Percentiles rank a stretch among this genome's conserved stretches.
Evolutionary conservation across 495 filamentous ascomycete species (phyloP).

Genomic region (Neurospora intermedia): DNA sequence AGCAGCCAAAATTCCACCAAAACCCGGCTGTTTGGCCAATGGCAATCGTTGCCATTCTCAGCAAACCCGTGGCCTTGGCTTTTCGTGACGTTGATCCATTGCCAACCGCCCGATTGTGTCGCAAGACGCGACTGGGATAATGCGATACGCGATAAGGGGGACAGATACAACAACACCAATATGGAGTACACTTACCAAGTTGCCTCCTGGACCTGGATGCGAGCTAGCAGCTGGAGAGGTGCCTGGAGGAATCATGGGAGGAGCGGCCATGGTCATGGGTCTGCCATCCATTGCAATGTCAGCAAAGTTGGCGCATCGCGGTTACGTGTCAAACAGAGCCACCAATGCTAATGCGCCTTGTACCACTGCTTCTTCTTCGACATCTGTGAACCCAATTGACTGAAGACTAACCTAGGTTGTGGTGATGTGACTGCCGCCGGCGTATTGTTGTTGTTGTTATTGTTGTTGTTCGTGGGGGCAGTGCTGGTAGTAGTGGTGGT

Average conservation of each 20-base stretch:
- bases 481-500: no score
- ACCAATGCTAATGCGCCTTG: neutral
- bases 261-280: slow-evolving; percentile 18
- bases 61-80: neutral
- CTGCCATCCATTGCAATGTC: slow-evolving; percentile 4
- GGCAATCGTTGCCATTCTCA: slow-evolving; percentile 7
- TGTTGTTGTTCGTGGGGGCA: neutral
- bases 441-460: neutral
- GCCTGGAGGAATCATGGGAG: slow-evolving; percentile 38
- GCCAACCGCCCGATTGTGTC: neutral
- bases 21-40: slow-evolving; percentile 8
- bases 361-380: neutral
- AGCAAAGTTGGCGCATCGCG: neutral
- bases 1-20: slow-evolving; percentile 9
- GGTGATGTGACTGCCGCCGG: slow-evolving; percentile 42
- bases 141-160: neutral
- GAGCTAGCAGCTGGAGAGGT: slow-evolving; percentile 55
- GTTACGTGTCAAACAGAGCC: neutral
- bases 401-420: slow-evolving; percentile 49
- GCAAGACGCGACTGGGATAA: slow-evolving; percentile 2
- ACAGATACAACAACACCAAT: neutral
- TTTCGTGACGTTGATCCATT: neutral
- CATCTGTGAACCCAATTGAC: neutral
- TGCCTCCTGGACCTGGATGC: slow-evolving; percentile 53
- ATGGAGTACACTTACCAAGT: slow-evolving; percentile 45